Base-by-base conservation (phyloP, 306 rosid species). In the Dalbergia cultrata region DNA sequence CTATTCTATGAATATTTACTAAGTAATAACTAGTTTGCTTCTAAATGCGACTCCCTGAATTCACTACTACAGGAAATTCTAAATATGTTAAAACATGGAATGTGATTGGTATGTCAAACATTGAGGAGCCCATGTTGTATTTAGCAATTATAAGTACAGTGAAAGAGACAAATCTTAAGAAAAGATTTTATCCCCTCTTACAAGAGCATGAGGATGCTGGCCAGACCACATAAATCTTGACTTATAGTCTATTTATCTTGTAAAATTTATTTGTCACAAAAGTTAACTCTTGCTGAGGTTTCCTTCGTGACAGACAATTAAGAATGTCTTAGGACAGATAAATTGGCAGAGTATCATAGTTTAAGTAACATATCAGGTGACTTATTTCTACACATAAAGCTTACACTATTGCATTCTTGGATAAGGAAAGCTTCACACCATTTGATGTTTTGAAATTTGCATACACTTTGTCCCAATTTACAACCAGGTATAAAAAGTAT, bases 61-160 rank as follows among this genome's bases (percentile, higher is more conserved):
- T 73, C 47, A 76, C 44, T 9, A 8, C 37, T 13, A 52, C 19
- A 14, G 59, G 41, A 69, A 70, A 41, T 41, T 59, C n/a, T 19
- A 75, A 77, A 67, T 64, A 72, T 18, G 63, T 54, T 9, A 76
- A 54, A 56, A 60, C 58, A 35, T 67, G 74, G 50, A 76, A 76
- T 26, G 54, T 31, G 45, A 21, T 47, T 18, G 22, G 34, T 41
- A 67, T 41, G 65, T 7, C n/a, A 47, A 56, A 59, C 26, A 44
- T 13, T 39, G 60, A 45, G 35, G 73, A 85, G n/a, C 69, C 7
- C 6, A 77, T 12, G 35, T 64, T 56, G 82, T 67, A 26, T 44
- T 49, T 50, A 62, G 70, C 64, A 70, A 65, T 58, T 41, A 50
- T 19, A 35, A 18, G 45, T 10, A 22, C 21, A 62, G 63, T 54